Evolutionary conservation across 163 green algal genomes (phyloP).

Genomic region (Chloroidium sp.): DNA sequence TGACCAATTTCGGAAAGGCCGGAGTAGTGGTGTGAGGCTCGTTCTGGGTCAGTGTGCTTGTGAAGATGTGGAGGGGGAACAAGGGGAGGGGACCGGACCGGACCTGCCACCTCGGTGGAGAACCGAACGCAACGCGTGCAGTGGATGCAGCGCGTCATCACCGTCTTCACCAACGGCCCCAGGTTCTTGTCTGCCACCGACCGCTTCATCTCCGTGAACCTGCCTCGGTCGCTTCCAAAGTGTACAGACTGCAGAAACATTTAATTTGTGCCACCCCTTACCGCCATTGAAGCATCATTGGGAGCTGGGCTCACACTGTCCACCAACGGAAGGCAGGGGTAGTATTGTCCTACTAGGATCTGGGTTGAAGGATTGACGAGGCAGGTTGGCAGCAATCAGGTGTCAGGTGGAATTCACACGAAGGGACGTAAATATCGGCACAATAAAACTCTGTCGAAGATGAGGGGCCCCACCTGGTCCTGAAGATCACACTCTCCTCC

Average conservation of each 20-base stretch:
- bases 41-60: too few species aligned
- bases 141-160: conserved; percentile 99
- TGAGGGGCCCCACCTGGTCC: conserved; percentile 36
- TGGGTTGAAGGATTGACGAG: too few species aligned
- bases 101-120: conserved; percentile 89
- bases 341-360: neutral
- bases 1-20: too few species aligned
- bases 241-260: conserved; percentile 68
- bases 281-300: too few species aligned
- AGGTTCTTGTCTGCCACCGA: conserved; percentile 95
- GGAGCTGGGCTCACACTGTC: neutral
- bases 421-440: too few species aligned
- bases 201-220: conserved; percentile 92
- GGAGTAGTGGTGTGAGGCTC: too few species aligned
- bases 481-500: conserved; percentile 99
- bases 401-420: too few species aligned
- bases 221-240: conserved; percentile 85
- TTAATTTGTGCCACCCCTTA: neutral
- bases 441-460: too few species aligned
- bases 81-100: conserved; percentile 8
- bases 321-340: neutral
- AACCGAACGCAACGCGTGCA: conserved; percentile 98
- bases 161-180: conserved; percentile 94
- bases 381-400: too few species aligned
- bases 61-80: too few species aligned